Percentiles rank a stretch among this genome's conserved stretches.
Conservation (phyloP, 2,329 filamentous ascomycete species). For the Mycosphaerelloides madeirae region DNA sequence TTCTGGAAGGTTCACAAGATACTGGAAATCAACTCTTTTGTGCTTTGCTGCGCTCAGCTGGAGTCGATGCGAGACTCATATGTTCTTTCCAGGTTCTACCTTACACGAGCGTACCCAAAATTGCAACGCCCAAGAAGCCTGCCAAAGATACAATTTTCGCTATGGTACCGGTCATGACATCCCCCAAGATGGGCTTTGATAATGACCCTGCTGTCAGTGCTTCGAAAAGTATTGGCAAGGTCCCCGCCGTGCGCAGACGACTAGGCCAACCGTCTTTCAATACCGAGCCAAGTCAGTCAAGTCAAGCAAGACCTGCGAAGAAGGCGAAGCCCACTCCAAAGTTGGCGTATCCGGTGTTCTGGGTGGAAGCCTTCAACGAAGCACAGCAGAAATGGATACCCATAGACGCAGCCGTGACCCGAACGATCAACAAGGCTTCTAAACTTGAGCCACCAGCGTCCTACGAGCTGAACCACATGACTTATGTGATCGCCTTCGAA, state of each 20-base stretch:
- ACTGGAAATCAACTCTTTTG: conserved; percentile 88
- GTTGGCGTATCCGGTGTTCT: conserved; percentile 78
- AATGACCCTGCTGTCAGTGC: conserved; percentile 18
- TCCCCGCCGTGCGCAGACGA: conserved; percentile 29
- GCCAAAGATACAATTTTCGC: conserved; percentile 34
- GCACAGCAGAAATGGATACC: conserved; percentile 88
- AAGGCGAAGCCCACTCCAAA: conserved; percentile 54
- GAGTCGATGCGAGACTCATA: conserved; percentile 74
- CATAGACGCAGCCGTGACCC: conserved; percentile 78
- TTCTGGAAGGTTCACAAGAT: conserved; percentile 76
- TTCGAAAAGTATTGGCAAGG: conserved; percentile 20
- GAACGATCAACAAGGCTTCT: conserved; percentile 68
- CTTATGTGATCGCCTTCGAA: conserved; percentile 82
- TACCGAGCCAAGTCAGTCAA: conserved; percentile 3
- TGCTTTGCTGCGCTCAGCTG: conserved; percentile 74
- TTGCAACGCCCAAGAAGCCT: conserved; percentile 39
- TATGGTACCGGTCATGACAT: conserved; percentile 20
- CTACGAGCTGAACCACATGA: conserved; percentile 70
- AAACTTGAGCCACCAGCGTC: conserved; percentile 77
- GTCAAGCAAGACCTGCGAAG: conserved; percentile 17
- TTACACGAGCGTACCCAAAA: conserved; percentile 53
- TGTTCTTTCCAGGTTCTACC: conserved; percentile 84
- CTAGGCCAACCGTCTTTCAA: conserved; percentile 31
- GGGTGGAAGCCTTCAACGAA: conserved; percentile 86
- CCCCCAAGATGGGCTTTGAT: conserved; percentile 17